Evolutionary conservation across 2,329 filamentous ascomycete genomes (phyloP), one percentile per base, ranked within the genome.

Genomic region (Beauveria brongniartii): DNA sequence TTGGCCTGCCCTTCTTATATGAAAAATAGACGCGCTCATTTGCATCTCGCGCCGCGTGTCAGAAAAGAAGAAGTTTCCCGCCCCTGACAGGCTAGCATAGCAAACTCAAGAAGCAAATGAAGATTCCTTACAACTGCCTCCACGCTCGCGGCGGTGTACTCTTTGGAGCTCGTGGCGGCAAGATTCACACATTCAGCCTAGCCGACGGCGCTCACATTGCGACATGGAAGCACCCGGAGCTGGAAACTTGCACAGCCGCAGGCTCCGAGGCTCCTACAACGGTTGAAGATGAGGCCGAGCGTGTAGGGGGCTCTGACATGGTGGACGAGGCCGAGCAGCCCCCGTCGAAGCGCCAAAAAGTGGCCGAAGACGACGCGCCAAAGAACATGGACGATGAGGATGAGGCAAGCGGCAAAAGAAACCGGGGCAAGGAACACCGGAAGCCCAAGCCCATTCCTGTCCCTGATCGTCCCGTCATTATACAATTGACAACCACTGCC

Each of bases 121-220:
- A 74, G 64, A 70, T 82, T 61, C 87, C 88, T n/a, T 89, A 89
- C 67, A 88, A 88, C 67, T 82, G 84, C 66, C 73, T 91, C 52
- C 78, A 80, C 65, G 79, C 74, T 41, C 75, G 76, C 63, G 81
- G 81, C 51, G 72, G 80, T 65, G 73, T 89, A 22, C 73, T 97
- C 20, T 80, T 95, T 66, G 89, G 88, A 43, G 89, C 90, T 28
- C 86, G 86, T 63, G 91, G 90, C 16, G 82, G 87, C 53, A 83
- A 81, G 67, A 83, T 97, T 59, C 82, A 90, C 68, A 83, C 85
- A 2, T 88, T 91, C 71, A 79, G 79, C 68, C 74, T 86, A 7
- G 69, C 75, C n/a, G 78, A 83, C 63, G 83, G 86, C 37, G 73
- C 76, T 53, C 76, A 84, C 56, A 71, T 90, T 20, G 85, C 82